A percentile compares a stretch with the other conserved stretches of the same genome.
These are phyloP conservation scores for Fusarium guadeloupense DNA, from an alignment of 2,329 filamentous ascomycete genomes.

Conservation along the genomic window DNA sequence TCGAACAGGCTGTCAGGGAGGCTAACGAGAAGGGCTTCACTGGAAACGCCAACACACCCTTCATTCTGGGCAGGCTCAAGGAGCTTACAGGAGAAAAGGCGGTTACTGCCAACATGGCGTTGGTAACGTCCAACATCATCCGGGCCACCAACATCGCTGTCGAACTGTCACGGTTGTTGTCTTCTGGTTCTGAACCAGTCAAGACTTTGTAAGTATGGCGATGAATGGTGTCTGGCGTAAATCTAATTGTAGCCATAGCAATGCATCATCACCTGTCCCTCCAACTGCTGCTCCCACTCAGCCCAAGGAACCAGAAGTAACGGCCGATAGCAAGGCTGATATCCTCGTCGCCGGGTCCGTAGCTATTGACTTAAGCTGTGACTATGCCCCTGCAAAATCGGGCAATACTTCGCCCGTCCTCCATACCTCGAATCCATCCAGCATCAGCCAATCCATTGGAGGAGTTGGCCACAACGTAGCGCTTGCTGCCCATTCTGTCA, in stretches of 20 bases:
- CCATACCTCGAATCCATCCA: slow-evolving; percentile 86
- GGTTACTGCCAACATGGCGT: slow-evolving; percentile 76
- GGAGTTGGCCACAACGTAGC: slow-evolving; percentile 95
- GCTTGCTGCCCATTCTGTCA: slow-evolving; percentile 76
- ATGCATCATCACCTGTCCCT: slow-evolving; percentile 33
- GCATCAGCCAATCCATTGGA: slow-evolving; percentile 83
- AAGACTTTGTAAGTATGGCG: slow-evolving; percentile 51
- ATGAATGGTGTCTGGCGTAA: slow-evolving; percentile 36
- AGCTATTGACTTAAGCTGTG: slow-evolving; percentile 87
- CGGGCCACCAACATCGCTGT: slow-evolving; percentile 64
- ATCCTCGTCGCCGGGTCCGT: slow-evolving; percentile 92
- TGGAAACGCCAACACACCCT: slow-evolving; percentile 85
- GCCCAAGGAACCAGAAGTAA: slow-evolving; percentile 21
- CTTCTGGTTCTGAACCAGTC: slow-evolving; percentile 42
- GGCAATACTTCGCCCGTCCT: slow-evolving; percentile 57
- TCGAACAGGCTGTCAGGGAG: slow-evolving; percentile 73
- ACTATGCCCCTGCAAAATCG: slow-evolving; percentile 61
- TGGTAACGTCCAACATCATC: slow-evolving; percentile 63
- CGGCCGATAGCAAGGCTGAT: slow-evolving; percentile 56
- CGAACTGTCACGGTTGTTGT: slow-evolving; percentile 59
- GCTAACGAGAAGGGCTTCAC: slow-evolving; percentile 71
- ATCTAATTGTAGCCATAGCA: slow-evolving; percentile 51
- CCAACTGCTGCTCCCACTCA: slow-evolving; percentile 24
- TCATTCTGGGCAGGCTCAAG: slow-evolving; percentile 80
- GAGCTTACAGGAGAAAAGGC: slow-evolving; percentile 78